phyloP scores from a whole-genome alignment of 2,329 filamentous ascomycete genomes.

The Triangularia setosa region DNA sequence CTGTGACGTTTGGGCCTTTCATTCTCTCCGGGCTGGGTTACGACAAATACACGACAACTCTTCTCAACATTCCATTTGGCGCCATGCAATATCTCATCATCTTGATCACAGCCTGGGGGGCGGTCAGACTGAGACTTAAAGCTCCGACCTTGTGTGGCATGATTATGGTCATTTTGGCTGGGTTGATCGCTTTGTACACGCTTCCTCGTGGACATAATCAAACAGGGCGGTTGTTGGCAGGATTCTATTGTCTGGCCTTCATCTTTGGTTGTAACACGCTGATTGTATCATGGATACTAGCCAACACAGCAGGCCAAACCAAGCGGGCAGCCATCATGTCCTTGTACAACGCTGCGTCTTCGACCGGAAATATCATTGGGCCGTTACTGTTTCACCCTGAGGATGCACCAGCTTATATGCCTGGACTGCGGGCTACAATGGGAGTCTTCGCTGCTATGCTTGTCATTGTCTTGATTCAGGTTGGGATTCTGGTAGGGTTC shows the following conservation, averaged over 20 bases:
- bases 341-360: slow-evolving; percentile 59
- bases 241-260: slow-evolving; percentile 64
- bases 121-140: slow-evolving; percentile 55
- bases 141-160: slow-evolving; percentile 50
- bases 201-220: slow-evolving; percentile 41
- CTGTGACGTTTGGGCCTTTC: slow-evolving; percentile 61
- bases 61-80: slow-evolving; percentile 66
- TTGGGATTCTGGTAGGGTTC: slow-evolving; percentile 50
- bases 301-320: slow-evolving; percentile 57
- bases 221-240: slow-evolving; percentile 44
- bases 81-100: slow-evolving; percentile 58
- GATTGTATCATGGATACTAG: slow-evolving; percentile 65
- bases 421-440: slow-evolving; percentile 53
- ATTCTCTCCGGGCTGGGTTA: slow-evolving; percentile 60
- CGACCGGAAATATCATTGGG: slow-evolving; percentile 64
- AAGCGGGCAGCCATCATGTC: slow-evolving; percentile 60
- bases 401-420: slow-evolving; percentile 56
- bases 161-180: slow-evolving; percentile 57
- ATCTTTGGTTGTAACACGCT: slow-evolving; percentile 63
- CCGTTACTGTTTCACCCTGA: slow-evolving; percentile 57
- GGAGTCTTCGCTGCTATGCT: slow-evolving; percentile 52
- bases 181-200: slow-evolving; percentile 54
- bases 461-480: slow-evolving; percentile 50
- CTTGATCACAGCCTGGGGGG: slow-evolving; percentile 54
- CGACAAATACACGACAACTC: slow-evolving; percentile 52